Evolutionary conservation across 225 moss, liverwort and hornwort genomes (phyloP).

Genomic region (Polytrichum formosum): DNA sequence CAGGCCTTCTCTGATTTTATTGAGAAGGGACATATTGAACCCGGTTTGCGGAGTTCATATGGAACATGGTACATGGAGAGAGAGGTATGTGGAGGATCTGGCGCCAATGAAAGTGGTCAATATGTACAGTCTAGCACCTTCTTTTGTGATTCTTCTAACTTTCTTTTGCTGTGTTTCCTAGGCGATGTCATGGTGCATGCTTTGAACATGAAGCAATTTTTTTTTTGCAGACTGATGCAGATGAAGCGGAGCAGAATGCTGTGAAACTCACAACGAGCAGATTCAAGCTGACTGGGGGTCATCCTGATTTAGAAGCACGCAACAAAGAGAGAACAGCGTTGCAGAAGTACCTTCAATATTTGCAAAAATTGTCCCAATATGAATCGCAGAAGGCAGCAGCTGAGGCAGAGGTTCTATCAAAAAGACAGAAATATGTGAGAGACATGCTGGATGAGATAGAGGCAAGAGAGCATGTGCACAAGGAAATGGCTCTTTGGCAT

Average conservation of each 20-base stretch:
- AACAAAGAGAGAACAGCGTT: slow-evolving; percentile 32
- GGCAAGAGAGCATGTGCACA: slow-evolving; percentile 34
- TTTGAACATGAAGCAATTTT: too few relatives aligned
- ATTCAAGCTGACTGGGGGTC: slow-evolving; percentile 44
- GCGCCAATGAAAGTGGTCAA: too few relatives aligned
- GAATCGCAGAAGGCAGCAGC: slow-evolving; percentile 41
- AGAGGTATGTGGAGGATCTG: slow-evolving; percentile 34
- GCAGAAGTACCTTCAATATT: slow-evolving; percentile 34
- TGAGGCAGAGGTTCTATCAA: slow-evolving; percentile 31
- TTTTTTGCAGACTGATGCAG: slow-evolving; percentile 33
- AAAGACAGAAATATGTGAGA: slow-evolving; percentile 42
- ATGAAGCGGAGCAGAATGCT: slow-evolving; percentile 37
- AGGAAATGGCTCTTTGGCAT: slow-evolving; percentile 50
- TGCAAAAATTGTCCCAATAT: slow-evolving; percentile 26
- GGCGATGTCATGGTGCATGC: too few relatives aligned
- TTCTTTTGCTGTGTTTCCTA: too few relatives aligned
- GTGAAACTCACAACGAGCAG: slow-evolving; percentile 50
- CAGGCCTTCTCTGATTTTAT: slow-evolving; percentile 40
- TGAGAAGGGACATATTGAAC: slow-evolving; percentile 44
- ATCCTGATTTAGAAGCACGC: slow-evolving; percentile 32
- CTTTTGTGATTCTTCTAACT: too few relatives aligned
- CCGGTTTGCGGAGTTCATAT: slow-evolving; percentile 40
- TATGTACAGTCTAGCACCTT: too few relatives aligned
- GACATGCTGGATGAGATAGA: slow-evolving; percentile 44
- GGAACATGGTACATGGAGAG: slow-evolving; percentile 64